phyloP scores from a whole-genome alignment of 2,329 filamentous ascomycete species.

The Aspergillus hiratsukae region DNA sequence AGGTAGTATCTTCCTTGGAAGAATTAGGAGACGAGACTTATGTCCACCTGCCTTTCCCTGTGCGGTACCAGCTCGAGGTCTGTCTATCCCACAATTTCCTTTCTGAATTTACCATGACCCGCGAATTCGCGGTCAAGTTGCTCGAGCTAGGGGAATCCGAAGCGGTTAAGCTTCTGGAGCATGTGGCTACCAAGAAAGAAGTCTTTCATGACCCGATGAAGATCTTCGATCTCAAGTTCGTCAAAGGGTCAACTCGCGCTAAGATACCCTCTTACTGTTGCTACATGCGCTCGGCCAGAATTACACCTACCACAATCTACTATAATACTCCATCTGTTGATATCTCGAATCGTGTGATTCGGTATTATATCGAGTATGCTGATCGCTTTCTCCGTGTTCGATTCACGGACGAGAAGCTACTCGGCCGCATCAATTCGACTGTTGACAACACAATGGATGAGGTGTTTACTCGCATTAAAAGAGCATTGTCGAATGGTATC shows the following conservation, averaged over 20 bases:
- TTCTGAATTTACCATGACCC: slow-evolving; percentile 68
- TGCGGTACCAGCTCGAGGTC: slow-evolving; percentile 88
- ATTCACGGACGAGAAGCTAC: slow-evolving; percentile 74
- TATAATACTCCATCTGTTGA: slow-evolving; percentile 75
- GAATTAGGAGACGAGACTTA: slow-evolving; percentile 31
- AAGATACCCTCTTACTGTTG: slow-evolving; percentile 68
- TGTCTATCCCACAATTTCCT: slow-evolving; percentile 78
- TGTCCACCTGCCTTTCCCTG: slow-evolving; percentile 58
- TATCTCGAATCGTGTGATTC: slow-evolving; percentile 79
- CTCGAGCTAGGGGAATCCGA: slow-evolving; percentile 45
- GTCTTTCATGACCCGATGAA: slow-evolving; percentile 65
- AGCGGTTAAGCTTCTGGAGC: slow-evolving; percentile 68
- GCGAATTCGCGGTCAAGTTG: slow-evolving; percentile 64
- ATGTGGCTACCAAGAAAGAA: slow-evolving; percentile 61
- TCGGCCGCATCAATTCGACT: slow-evolving; percentile 58
- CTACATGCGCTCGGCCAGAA: slow-evolving; percentile 67
- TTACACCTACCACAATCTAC: slow-evolving; percentile 82
- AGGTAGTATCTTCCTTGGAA: slow-evolving; percentile 31
- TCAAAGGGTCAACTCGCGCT: slow-evolving; percentile 45
- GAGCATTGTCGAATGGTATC: slow-evolving; percentile 72
- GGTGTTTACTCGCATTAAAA: slow-evolving; percentile 68
- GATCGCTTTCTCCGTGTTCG: slow-evolving; percentile 86
- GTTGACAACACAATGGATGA: slow-evolving; percentile 59
- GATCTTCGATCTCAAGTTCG: slow-evolving; percentile 56
- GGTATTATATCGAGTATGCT: slow-evolving; percentile 61